phyloP scores from a whole-genome alignment of 108 stramenopile species.

The Pseudonitzschia multistriata region DNA sequence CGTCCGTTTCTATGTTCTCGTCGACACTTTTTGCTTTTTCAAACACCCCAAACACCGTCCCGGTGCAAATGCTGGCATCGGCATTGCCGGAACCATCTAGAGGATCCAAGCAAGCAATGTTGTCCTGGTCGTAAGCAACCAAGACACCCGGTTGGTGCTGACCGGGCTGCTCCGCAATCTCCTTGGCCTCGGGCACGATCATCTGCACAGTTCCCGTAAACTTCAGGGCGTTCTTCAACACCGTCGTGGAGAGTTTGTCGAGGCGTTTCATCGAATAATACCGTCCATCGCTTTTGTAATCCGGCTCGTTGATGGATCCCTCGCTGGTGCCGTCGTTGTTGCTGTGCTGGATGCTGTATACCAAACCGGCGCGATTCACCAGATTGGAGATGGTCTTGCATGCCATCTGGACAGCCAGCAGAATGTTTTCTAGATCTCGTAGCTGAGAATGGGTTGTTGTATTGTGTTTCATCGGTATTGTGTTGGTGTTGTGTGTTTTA shows the following conservation, averaged over 20 bases:
- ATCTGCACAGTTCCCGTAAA: conserved; percentile 81
- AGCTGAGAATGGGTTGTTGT: conserved; percentile 2
- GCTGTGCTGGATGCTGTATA: conserved; percentile 18
- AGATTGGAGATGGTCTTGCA: conserved; percentile 95
- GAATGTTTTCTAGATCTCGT: conserved; percentile 65
- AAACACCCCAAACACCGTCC: conserved; percentile 97
- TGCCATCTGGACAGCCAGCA: conserved; percentile 83
- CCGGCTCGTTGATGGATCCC: neutral
- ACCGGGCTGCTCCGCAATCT: conserved; percentile 49
- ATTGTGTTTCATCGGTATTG: neutral
- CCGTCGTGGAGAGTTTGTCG: conserved; percentile 93
- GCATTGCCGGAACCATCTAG: conserved; percentile 98
- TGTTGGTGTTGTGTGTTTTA: neutral
- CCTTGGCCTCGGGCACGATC: conserved; percentile 56
- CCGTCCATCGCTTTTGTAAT: conserved; percentile 59
- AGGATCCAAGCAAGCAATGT: conserved; percentile 93
- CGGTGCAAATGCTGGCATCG: conserved; percentile 97
- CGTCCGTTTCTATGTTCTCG: conserved; percentile 17
- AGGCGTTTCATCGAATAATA: conserved; percentile 96
- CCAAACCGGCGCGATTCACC: conserved; percentile 66
- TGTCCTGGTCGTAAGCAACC: conserved; percentile 81
- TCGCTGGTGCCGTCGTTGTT: conserved; percentile 17
- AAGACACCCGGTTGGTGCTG: conserved; percentile 87
- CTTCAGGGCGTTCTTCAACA: conserved; percentile 91
- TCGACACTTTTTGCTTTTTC: conserved; percentile 22